Evolutionary conservation across 2,329 filamentous ascomycete genomes (phyloP), one percentile per base, ranked within the genome.

Genomic region (Balansia obtecta): DNA sequence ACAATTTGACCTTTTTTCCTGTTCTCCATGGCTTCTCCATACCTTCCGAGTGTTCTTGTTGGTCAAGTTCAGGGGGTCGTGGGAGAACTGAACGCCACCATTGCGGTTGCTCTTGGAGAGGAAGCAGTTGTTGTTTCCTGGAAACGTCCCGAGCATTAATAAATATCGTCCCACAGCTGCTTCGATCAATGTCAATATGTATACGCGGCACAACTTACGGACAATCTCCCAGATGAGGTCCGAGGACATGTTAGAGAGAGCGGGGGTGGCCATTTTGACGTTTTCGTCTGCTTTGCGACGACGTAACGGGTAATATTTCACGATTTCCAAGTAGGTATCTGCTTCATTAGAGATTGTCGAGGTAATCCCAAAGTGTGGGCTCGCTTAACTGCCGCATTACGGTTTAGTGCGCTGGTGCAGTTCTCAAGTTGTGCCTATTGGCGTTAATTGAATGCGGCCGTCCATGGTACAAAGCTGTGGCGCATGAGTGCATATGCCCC

Each of bases 1-100:
- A 4, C 47, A 8, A 39, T 9, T 33, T 16, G 16, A 18, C 13
- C 22, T 42, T 20, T 37, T 18, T 11, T 22, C 16, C 10, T n/a
- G 40, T 27, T 15, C 11, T 18, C 20, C n/a, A 41, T 7, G 11
- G 32, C 27, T 34, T 13, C 3, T 5, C 49, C 57, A 58, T 73
- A 93, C 88, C 84, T 95, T 97, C 76, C 88, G 86, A 63, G 80
- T 83, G 79, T 95, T 85, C 74, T 84, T 77, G 85, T 96, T 97
- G 71, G 75, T 79, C 72, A 97, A 74, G 82, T 97, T 98, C 61
- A 96, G 75, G 64, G 90, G 88, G 70, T 97, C 91, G 63, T 86
- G 86, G 62, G 91, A 97, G 80, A 98, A 89, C 74, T 87, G 86
- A 63, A 86, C 77, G 70, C 87, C 86, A 66, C 87, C 89, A 65